These are phyloP conservation scores for Lecanosticta acicola DNA, from an alignment of 2,329 filamentous ascomycete species.

Conservation along the genomic window DNA sequence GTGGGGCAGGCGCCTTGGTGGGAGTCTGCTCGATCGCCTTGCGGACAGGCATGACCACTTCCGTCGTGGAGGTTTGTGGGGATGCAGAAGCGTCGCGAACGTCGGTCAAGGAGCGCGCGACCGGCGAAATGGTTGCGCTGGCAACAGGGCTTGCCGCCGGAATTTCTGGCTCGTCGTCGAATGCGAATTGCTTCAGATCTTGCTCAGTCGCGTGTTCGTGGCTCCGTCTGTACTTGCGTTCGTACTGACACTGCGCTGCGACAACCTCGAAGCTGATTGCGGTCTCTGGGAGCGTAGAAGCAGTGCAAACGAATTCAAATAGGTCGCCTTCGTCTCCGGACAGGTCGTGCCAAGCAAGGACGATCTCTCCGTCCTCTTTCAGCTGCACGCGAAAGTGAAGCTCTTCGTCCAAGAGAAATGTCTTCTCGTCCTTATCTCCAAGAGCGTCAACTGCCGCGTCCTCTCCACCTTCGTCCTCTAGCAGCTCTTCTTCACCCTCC, in stretches of 20 bases:
- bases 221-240: slow-evolving; percentile 81
- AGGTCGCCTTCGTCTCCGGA: slow-evolving; percentile 90
- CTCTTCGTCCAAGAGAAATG: slow-evolving; percentile 87
- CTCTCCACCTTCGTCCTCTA: slow-evolving; percentile 84
- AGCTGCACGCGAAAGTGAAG: slow-evolving; percentile 82
- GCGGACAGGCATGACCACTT: slow-evolving; percentile 23
- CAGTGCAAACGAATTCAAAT: slow-evolving; percentile 96
- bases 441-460: slow-evolving; percentile 57
- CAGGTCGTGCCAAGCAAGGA: slow-evolving; percentile 90
- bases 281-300: slow-evolving; percentile 61
- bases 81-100: slow-evolving; percentile 24
- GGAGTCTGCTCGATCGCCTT: slow-evolving; percentile 40
- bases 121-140: slow-evolving; percentile 39
- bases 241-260: slow-evolving; percentile 92
- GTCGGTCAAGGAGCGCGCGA: slow-evolving; percentile 28
- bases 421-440: slow-evolving; percentile 97
- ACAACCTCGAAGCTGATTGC: slow-evolving; percentile 75
- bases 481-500: slow-evolving; percentile 87
- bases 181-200: slow-evolving; percentile 78
- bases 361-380: slow-evolving; percentile 71
- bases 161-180: slow-evolving; percentile 57
- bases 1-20: slow-evolving; percentile 56
- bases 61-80: slow-evolving; percentile 28
- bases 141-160: slow-evolving; percentile 55
- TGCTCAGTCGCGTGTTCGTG: slow-evolving; percentile 73